Conservation (phyloP, 2,329 filamentous ascomycete genomes). For the Cordyceps fumosorosea region DNA sequence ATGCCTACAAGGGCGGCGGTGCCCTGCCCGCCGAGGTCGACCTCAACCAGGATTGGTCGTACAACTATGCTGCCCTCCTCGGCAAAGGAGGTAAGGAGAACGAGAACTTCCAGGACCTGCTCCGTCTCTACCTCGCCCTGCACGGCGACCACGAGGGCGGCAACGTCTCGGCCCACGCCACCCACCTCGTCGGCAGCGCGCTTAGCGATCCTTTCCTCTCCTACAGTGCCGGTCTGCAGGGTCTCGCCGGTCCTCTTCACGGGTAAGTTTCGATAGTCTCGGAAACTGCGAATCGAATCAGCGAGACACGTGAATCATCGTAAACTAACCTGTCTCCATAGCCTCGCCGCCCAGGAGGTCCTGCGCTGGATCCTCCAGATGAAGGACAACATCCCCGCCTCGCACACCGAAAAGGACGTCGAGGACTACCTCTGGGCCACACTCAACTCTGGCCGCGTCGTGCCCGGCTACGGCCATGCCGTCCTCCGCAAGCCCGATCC, state of each 20-base stretch:
- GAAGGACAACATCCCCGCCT: conserved; percentile 76
- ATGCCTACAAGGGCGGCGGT: conserved; percentile 69
- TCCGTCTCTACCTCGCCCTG: conserved; percentile 88
- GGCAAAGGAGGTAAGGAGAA: conserved; percentile 84
- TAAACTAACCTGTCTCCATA: conserved; percentile 13
- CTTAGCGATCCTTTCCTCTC: conserved; percentile 92
- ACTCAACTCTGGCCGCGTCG: conserved; percentile 86
- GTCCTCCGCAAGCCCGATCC: conserved; percentile 96
- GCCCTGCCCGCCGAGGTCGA: conserved; percentile 72
- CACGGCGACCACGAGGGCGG: conserved; percentile 98
- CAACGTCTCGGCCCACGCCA: conserved; percentile 93
- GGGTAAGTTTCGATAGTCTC: conserved; percentile 38
- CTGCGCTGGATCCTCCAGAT: conserved; percentile 95
- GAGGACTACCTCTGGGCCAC: conserved; percentile 88
- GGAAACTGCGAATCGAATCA: neutral
- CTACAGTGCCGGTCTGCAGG: conserved; percentile 92
- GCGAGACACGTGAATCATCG: neutral
- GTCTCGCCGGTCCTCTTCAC: conserved; percentile 74
- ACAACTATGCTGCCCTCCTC: conserved; percentile 96
- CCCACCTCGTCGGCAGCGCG: conserved; percentile 89
- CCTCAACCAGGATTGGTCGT: conserved; percentile 86
- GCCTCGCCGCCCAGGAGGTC: conserved; percentile 92
- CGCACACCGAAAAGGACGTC: conserved; percentile 75
- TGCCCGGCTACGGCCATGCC: conserved; percentile 92
- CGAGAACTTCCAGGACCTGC: conserved; percentile 89